Percentiles rank a stretch among this genome's conserved stretches.
Evolutionary conservation across 2,329 filamentous ascomycete genomes (phyloP).

Genomic region (Colletotrichum lupini): DNA sequence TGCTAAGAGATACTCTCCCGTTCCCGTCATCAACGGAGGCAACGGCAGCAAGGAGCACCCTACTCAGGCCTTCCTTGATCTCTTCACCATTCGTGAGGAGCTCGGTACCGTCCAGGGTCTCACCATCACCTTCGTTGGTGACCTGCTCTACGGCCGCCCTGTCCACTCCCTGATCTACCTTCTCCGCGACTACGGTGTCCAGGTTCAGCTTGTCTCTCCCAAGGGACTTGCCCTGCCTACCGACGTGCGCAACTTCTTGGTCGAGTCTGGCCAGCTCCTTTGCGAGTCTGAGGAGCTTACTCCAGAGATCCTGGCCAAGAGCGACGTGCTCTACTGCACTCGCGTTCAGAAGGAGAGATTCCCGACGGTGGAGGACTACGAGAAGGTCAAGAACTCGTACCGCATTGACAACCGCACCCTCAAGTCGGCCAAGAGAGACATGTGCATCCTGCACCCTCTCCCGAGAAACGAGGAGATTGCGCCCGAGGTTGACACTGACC

Average conservation of each 20-base stretch:
- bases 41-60: constrained; percentile 97
- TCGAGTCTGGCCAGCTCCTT: constrained; percentile 79
- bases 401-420: constrained; percentile 91
- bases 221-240: constrained; percentile 80
- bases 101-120: constrained; percentile 94
- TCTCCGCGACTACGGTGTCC: constrained; percentile 94
- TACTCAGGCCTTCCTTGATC: constrained; percentile 95
- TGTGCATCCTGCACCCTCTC: constrained; percentile 95
- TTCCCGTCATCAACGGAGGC: constrained; percentile 96
- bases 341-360: constrained; percentile 97
- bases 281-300: constrained; percentile 83
- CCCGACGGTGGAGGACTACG: constrained; percentile 81
- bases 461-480: constrained; percentile 93
- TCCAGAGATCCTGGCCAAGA: constrained; percentile 84
- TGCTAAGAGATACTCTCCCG: constrained; percentile 86
- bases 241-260: constrained; percentile 78
- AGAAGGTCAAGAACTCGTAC: constrained; percentile 88
- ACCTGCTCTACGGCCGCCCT: constrained; percentile 91
- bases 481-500: constrained; percentile 97
- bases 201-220: constrained; percentile 91
- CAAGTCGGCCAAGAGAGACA: constrained; percentile 90
- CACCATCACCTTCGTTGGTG: constrained; percentile 95
- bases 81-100: constrained; percentile 98
- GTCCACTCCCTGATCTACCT: constrained; percentile 96
- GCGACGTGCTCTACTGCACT: constrained; percentile 96